Evolutionary conservation across 169 alveolate species (phyloP), one percentile per base, ranked within the genome.

Genomic region (Miamiensis avidus): DNA sequence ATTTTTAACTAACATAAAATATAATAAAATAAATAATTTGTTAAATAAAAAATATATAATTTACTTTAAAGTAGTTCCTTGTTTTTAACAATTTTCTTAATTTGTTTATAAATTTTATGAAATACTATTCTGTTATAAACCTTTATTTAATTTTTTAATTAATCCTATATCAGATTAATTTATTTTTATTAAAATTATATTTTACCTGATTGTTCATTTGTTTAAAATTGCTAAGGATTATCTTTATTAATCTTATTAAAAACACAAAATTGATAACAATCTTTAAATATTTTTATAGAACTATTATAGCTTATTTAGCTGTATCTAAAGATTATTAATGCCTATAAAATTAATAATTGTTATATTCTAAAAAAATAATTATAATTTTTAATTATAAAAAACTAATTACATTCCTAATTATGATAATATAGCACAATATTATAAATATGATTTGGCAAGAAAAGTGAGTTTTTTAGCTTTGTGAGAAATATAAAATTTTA

Each of bases 351-450:
- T n/a, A n/a, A n/a, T 64, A 0, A 29, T 1, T 49, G 27, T 28
- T 34, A 49, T 49, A 0, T 49, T 0, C 0, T 0, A 49, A 29
- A n/a, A 49, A 0, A 26, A 64, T n/a, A 79, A 0, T 25, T 31
- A 64, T 49, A 1, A 0, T 34, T 49, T 16, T 65, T 27, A n/a
- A 69, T 30, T 15, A 27, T 73, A 85, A 31, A 6, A 25, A 31
- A 31, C 29, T 1, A 30, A 31, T 33, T 86, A 86, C 90, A 74
- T 77, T 73, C 87, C 90, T 65, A 77, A 34, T 75, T 86, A 65
- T 32, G 87, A 81, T 26, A 86, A 65, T 30, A 86, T 86, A 0
- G 90, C 90, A 74, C 85, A 75, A 30, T 82, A 86, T 31, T 86
- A 30, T 31, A 86, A 65, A 27, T 86, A 86, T 4, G 90, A 82